A percentile compares a stretch with the other conserved stretches of the same genome.
Conservation (phyloP, 306 rosid species). For the Prunus persica region Prunus_persica_NCBIv2 NC_034016.1:18303001-18303500, state of each 20-base stretch:
- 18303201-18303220: conserved; percentile 50
- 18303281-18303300: conserved; percentile 43
- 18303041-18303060: conserved; percentile 34
- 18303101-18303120: conserved; percentile 49
- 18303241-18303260: conserved; percentile 48
- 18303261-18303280: conserved; percentile 58
- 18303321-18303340: conserved; percentile 51
- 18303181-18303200: conserved; percentile 58
- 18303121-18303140: conserved; percentile 35
- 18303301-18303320: conserved; percentile 52
- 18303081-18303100: conserved; percentile 45
- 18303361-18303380: conserved; percentile 44
- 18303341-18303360: conserved; percentile 34
- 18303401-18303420: conserved; percentile 44
- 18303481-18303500: conserved; percentile 2
- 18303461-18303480: conserved; percentile 11
- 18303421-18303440: conserved; percentile 43
- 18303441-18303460: conserved; percentile 36
- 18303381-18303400: conserved; percentile 51
- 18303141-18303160: conserved; percentile 50
- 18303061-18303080: conserved; percentile 30
- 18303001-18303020: conserved; percentile 50
- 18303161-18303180: conserved; percentile 58
- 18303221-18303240: conserved; percentile 46
- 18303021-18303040: conserved; percentile 37